Percentiles rank a stretch among this genome's conserved stretches.
These are phyloP conservation scores for Ceriops zippeliana DNA, from an alignment of 345 rosid genomes.

Conservation along the genomic window DNA sequence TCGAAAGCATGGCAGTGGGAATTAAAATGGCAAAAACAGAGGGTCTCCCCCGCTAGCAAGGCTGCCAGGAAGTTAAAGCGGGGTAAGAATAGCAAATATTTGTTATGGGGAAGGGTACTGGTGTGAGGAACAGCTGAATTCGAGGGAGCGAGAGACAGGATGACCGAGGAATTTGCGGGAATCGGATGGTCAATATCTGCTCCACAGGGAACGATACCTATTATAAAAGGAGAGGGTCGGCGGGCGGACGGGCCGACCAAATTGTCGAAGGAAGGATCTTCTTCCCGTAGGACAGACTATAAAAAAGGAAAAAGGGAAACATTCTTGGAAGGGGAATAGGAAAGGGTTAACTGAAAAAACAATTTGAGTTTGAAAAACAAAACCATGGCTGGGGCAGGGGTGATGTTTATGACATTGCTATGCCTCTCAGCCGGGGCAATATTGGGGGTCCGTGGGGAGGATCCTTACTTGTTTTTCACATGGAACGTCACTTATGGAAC, in stretches of 20 bases:
- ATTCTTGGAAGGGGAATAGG: neutral
- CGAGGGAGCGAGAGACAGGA: neutral
- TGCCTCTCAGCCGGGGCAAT: slow-evolving; percentile 4
- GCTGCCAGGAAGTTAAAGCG: neutral
- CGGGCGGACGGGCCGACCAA: neutral
- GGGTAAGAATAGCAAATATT: neutral
- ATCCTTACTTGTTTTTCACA: slow-evolving; percentile 14
- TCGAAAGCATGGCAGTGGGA: too few species aligned
- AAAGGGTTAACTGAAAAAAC: neutral
- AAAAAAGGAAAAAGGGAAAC: neutral
- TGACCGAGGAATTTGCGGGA: neutral
- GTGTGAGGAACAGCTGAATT: slow-evolving; percentile 8
- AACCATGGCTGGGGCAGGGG: neutral
- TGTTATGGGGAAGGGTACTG: neutral
- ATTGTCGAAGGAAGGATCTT: neutral
- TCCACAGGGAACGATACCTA: neutral
- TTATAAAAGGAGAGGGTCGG: neutral
- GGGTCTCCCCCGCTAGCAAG: neutral
- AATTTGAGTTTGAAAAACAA: too few species aligned
- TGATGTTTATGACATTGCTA: neutral
- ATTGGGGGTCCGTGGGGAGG: slow-evolving; percentile 3
- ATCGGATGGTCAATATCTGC: neutral
- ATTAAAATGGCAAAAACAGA: too few species aligned
- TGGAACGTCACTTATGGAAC: slow-evolving; percentile 15
- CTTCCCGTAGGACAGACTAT: neutral